These are phyloP conservation scores for Lentinula guzmanii DNA, from an alignment of 768 basidiomycete species.

Conservation along the genomic window DNA sequence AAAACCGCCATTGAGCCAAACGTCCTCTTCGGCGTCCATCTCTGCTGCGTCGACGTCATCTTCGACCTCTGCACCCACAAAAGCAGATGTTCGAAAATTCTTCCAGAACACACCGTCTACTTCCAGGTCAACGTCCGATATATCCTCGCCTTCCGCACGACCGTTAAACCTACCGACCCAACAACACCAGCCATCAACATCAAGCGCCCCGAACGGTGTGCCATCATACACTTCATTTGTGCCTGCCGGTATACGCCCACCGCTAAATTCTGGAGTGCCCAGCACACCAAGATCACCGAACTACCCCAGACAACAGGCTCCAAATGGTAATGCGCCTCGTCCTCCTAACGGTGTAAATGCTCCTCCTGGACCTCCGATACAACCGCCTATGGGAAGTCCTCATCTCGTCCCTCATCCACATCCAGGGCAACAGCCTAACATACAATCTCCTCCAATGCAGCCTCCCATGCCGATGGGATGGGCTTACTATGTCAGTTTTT, in stretches of 20 bases:
- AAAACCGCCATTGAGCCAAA: slow-evolving; percentile 21
- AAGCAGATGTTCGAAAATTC: slow-evolving; percentile 55
- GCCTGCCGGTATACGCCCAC: slow-evolving; percentile 39
- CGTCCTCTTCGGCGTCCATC: slow-evolving; percentile 22
- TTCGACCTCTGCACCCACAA: slow-evolving; percentile 10
- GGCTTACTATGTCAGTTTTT: slow-evolving; percentile 55
- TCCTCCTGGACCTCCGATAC: slow-evolving; percentile 42
- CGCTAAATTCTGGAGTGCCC: slow-evolving; percentile 40
- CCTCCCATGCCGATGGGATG: slow-evolving; percentile 29
- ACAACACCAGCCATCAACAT: slow-evolving; percentile 25
- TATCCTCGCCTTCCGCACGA: slow-evolving; percentile 53
- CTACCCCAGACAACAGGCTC: slow-evolving; percentile 49
- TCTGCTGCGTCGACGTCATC: slow-evolving; percentile 15
- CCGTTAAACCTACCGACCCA: slow-evolving; percentile 48
- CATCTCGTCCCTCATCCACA: slow-evolving; percentile 58
- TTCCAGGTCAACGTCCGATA: slow-evolving; percentile 46
- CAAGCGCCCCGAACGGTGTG: slow-evolving; percentile 36
- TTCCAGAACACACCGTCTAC: slow-evolving; percentile 55
- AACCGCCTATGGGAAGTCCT: slow-evolving; percentile 60
- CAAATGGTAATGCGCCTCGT: slow-evolving; percentile 55
- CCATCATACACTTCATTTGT: slow-evolving; percentile 44
- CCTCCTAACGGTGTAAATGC: slow-evolving; percentile 54
- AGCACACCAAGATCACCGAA: slow-evolving; percentile 61
- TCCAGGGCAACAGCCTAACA: slow-evolving; percentile 43
- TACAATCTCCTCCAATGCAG: slow-evolving; percentile 33